A percentile compares a stretch with the other conserved stretches of the same genome.
These are phyloP conservation scores for Persicaria maculosa DNA, from an alignment of 148 eudicot species.

Conservation along the genomic window DNA sequence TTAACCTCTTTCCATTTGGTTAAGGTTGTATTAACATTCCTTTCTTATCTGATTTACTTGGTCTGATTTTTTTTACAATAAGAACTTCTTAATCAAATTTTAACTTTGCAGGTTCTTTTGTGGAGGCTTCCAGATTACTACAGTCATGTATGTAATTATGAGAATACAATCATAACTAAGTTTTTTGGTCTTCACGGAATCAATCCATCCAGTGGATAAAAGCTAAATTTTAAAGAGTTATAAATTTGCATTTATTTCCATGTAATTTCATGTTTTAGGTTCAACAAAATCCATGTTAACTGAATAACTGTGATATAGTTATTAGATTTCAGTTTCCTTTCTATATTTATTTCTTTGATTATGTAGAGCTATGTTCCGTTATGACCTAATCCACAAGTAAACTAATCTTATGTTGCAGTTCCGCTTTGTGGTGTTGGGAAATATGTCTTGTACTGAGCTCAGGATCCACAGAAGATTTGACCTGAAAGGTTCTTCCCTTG, in stretches of 20 bases:
- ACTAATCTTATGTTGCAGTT: constrained; percentile 47
- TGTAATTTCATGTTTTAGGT: too few relatives aligned
- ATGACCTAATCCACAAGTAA: too few relatives aligned
- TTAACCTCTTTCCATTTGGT: too few relatives aligned
- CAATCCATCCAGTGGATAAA: constrained; percentile 87
- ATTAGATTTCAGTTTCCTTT: too few relatives aligned
- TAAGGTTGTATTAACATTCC: too few relatives aligned
- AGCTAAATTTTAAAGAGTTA: constrained; percentile 40
- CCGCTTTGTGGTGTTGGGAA: constrained; percentile 98
- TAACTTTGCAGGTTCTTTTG: constrained; percentile 59
- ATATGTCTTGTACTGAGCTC: constrained; percentile 95
- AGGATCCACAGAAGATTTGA: too few relatives aligned
- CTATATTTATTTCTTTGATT: background rate
- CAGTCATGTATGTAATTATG: constrained; percentile 69
- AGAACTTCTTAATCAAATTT: background rate
- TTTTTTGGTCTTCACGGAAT: constrained; percentile 99
- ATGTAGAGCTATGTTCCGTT: too few relatives aligned
- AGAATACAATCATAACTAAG: constrained; percentile 89
- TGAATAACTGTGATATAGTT: background rate
- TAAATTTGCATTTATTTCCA: too few relatives aligned
- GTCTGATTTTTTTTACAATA: too few relatives aligned
- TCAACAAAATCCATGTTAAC: background rate
- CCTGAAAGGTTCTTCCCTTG: too few relatives aligned
- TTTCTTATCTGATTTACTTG: too few relatives aligned
- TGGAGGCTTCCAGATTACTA: constrained; percentile 93